phyloP scores from a whole-genome alignment of 208 protist species.

The Angomonas ambiguus region DNA sequence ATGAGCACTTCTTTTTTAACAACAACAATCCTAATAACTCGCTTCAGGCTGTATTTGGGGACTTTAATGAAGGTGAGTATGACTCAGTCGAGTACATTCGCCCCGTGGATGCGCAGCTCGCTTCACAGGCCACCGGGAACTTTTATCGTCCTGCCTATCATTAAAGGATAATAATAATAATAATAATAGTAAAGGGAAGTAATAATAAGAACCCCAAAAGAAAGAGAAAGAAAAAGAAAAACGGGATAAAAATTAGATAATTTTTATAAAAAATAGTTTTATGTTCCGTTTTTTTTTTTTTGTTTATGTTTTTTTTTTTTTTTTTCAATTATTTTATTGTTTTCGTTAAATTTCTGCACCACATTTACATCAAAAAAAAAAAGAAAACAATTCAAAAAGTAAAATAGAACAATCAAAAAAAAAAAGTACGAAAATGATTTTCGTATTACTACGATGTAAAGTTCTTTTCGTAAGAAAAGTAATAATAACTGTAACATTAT shows the following conservation, averaged over 20 bases:
- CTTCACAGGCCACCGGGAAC: not conserved
- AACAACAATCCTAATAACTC: not conserved
- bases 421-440: too few relatives aligned
- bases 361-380: not conserved
- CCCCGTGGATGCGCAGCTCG: not conserved
- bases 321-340: not conserved
- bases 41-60: not conserved
- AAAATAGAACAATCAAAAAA: too few relatives aligned
- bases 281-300: not conserved
- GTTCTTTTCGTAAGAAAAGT: too few relatives aligned
- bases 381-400: not conserved
- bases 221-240: not conserved
- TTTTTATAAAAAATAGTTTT: too few relatives aligned
- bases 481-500: too few relatives aligned
- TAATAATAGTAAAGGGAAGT: not conserved
- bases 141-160: not conserved
- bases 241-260: not conserved
- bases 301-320: not conserved
- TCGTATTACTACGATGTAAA: too few relatives aligned
- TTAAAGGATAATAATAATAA: slow-evolving; percentile 4
- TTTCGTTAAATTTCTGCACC: not conserved
- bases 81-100: not conserved
- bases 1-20: not conserved
- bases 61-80: not conserved
- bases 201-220: too few relatives aligned